phyloP scores from a whole-genome alignment of 768 basidiomycete species.

The Hericium coralloides region DNA sequence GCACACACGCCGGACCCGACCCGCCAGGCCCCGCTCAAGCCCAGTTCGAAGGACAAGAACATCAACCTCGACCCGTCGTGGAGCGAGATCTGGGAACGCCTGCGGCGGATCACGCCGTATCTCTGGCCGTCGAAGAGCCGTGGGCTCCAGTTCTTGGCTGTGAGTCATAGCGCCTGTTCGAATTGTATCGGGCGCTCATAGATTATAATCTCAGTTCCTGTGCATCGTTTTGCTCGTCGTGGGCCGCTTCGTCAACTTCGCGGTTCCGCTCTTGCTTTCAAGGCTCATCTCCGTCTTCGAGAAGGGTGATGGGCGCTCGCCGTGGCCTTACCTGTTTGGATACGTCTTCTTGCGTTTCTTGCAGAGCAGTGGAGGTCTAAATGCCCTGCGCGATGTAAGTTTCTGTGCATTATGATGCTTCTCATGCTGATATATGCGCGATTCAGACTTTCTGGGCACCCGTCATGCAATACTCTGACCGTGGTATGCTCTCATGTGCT shows the following conservation, averaged over 20 bases:
- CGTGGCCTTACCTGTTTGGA: slow-evolving; percentile 60
- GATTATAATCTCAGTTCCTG: slow-evolving; percentile 32
- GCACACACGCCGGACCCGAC: slow-evolving; percentile 23
- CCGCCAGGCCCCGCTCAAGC: slow-evolving; percentile 14
- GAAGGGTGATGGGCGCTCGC: slow-evolving; percentile 33
- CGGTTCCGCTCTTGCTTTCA: slow-evolving; percentile 64
- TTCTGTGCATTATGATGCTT: not conserved
- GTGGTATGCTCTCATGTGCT: slow-evolving; percentile 30
- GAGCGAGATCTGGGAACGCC: slow-evolving; percentile 56
- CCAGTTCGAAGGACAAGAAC: slow-evolving; percentile 33
- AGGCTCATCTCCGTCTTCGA: slow-evolving; percentile 52
- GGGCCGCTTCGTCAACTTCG: slow-evolving; percentile 68
- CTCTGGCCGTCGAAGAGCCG: slow-evolving; percentile 72
- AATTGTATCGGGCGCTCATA: not conserved
- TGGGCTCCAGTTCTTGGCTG: slow-evolving; percentile 62
- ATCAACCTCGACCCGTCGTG: slow-evolving; percentile 58
- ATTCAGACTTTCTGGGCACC: slow-evolving; percentile 69
- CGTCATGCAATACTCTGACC: slow-evolving; percentile 83
- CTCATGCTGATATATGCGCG: not conserved
- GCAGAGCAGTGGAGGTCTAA: slow-evolving; percentile 68
- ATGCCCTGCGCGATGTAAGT: slow-evolving; percentile 44
- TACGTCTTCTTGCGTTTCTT: slow-evolving; percentile 69
- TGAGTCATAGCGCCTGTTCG: slow-evolving; percentile 23
- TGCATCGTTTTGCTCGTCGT: slow-evolving; percentile 65
- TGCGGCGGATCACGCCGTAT: slow-evolving; percentile 64